These are phyloP conservation scores for Cicer yamashitae DNA, from an alignment of 306 rosid genomes.

Conservation along the genomic window DNA sequence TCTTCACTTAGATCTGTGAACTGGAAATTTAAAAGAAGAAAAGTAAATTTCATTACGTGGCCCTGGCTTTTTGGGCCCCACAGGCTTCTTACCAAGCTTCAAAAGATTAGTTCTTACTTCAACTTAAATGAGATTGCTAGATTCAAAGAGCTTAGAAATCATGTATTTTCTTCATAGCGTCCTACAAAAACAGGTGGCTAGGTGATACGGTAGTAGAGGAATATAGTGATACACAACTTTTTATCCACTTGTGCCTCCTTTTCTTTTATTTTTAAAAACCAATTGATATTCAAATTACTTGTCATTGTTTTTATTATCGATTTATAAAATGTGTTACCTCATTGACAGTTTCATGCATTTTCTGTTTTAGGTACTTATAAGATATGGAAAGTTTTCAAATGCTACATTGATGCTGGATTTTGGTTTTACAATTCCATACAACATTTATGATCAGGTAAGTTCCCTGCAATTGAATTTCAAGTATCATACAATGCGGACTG, in stretches of 20 bases:
- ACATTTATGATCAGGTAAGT: constrained; percentile 73
- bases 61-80: neutral
- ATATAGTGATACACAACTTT: constrained; percentile 6
- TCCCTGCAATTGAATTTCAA: constrained; percentile 42
- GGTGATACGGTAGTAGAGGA: constrained; percentile 16
- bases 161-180: constrained; percentile 3
- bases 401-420: constrained; percentile 81
- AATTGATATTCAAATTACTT: constrained; percentile 32
- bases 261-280: constrained; percentile 8
- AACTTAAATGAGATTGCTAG: constrained; percentile 6
- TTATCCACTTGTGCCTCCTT: neutral
- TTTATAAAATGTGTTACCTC: constrained; percentile 36
- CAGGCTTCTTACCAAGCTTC: neutral
- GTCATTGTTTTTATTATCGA: neutral
- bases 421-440: constrained; percentile 79
- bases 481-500: constrained; percentile 1
- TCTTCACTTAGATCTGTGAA: neutral
- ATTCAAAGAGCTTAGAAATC: constrained; percentile 5
- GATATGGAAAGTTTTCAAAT: constrained; percentile 83
- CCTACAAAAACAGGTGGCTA: constrained; percentile 12
- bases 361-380: constrained; percentile 70
- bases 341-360: constrained; percentile 16
- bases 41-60: neutral
- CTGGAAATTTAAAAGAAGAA: constrained; percentile 2
- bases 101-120: neutral